phyloP scores from a whole-genome alignment of 805 yeast genomes.

The Starmerella tilneyi region DNA sequence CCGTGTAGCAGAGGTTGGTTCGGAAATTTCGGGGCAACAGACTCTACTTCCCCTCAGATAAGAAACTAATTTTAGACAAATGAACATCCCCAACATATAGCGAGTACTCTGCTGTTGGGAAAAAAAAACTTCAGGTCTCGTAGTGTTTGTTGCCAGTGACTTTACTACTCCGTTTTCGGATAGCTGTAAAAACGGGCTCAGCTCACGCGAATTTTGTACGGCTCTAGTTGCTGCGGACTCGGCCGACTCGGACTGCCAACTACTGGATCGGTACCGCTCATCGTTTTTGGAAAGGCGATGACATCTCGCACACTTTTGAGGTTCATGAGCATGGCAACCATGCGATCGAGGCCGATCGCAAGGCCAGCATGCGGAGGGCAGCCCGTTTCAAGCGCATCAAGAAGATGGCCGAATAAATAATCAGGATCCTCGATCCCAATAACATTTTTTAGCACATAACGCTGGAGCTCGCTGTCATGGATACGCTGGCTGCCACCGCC shows the following conservation, averaged over 20 bases:
- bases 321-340: constrained; percentile 84
- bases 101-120: no score
- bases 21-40: no score
- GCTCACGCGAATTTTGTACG: constrained; percentile 40
- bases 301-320: constrained; percentile 76
- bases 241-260: constrained; percentile 77
- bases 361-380: constrained; percentile 99
- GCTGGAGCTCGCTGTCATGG: constrained; percentile 74
- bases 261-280: constrained; percentile 76
- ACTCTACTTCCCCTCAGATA: no score
- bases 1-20: no score
- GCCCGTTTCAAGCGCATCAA: constrained; percentile 73
- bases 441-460: constrained; percentile 55
- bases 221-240: constrained; percentile 36
- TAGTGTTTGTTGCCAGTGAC: no score
- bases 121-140: no score
- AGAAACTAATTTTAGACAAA: no score
- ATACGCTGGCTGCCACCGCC: constrained; percentile 98
- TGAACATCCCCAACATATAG: no score
- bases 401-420: constrained; percentile 69
- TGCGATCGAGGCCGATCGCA: constrained; percentile 88
- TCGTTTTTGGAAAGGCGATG: constrained; percentile 90
- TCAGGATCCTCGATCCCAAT: constrained; percentile 50
- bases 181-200: background rate
- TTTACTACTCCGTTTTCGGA: no score